phyloP scores from a whole-genome alignment of 202 grass and related monocot genomes.

The Bolboschoenoplectus hybrid region DNA sequence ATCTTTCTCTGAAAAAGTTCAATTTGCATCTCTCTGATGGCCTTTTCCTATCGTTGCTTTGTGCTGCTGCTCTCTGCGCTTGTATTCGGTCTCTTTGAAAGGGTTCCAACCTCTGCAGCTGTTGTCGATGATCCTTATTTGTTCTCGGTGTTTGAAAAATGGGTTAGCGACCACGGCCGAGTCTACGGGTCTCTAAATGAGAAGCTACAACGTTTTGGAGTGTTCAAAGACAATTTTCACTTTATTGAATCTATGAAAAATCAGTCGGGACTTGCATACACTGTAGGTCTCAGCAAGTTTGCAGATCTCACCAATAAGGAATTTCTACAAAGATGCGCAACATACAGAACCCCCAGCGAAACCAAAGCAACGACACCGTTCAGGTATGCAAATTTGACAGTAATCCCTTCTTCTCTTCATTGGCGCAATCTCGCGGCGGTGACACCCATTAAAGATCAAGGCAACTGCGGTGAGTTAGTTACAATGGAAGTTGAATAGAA shows the following conservation, averaged over 20 bases:
- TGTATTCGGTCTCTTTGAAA: neutral
- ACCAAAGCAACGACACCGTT: neutral
- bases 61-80: neutral
- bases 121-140: no score
- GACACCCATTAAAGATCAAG: no score
- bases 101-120: neutral
- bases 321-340: no score
- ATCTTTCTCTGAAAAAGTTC: no score
- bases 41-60: neutral
- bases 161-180: neutral
- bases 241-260: constrained; percentile 25
- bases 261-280: neutral
- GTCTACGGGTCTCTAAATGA: neutral
- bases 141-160: neutral
- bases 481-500: no score
- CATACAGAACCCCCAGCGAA: neutral
- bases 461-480: no score
- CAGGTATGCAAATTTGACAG: no score
- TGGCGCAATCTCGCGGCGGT: no score
- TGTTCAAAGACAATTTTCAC: neutral
- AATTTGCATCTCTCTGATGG: neutral
- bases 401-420: no score
- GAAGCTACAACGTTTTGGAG: neutral
- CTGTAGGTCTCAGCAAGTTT: neutral
- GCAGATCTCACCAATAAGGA: neutral